Base-by-base conservation (phyloP, 169 alveolate species). In the Babesia ovata region DNA sequence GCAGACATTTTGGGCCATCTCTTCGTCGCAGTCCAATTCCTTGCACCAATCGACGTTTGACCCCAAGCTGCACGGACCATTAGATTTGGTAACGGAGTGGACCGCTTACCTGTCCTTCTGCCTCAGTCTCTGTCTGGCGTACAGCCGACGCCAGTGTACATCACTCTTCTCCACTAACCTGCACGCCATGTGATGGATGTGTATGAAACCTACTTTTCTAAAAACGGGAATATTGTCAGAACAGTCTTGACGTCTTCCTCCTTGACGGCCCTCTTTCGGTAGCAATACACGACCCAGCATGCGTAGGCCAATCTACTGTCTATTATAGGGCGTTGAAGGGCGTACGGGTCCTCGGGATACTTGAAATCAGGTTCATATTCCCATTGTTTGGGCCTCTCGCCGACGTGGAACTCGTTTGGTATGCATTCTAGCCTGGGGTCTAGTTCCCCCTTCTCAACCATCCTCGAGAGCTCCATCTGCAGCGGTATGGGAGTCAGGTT, bases 391-490 rank as follows among this genome's bases (percentile, higher is more conserved):
- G 71, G 72, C 45, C 49, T 14, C 10, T 67, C 83, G 33, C 87
- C 87, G 16, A 70, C 39, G 62, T 79, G 83, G 63, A 79, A 79
- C 45, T 63, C 87, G 26, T 24, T 69, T 10, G 87, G 87, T 45
- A 79, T 29, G 36, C 67, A 70, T 49, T 67, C 72, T 4, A 79
- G 56, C 26, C 33, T 22, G 12, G 66, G 66, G 28, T 69, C 75
- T 9, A 79, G 14, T 52, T 79, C 66, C 3, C 87, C 87, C 75
- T 60, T 50, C 54, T 79, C 76, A 4, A 79, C 77, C 26, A 79
- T 56, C 52, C 24, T 61, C n/a, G 63, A 50, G 14, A 66, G 45
- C 33, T 56, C 76, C 65, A 42, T 29, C 39, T 71, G 81, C 52
- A 21, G 66, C n/a, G 19, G 58, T 0, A 54, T 14, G 6, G 87